phyloP scores from a whole-genome alignment of 257 asterid species.

The Fraxinus americana region DNA sequence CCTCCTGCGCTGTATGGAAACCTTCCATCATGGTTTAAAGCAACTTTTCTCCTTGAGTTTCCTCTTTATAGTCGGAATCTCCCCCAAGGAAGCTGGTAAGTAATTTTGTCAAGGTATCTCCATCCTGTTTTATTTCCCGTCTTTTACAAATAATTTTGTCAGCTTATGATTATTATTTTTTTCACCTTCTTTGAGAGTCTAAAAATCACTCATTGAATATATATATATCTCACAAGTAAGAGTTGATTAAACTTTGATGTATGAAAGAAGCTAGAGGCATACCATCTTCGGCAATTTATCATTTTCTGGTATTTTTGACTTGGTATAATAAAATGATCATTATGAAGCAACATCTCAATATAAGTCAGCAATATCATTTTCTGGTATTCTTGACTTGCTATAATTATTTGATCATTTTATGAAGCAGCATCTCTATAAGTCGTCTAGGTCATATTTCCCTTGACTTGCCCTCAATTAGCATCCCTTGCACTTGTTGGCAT shows the following conservation, averaged over 20 bases:
- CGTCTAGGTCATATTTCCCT: not conserved
- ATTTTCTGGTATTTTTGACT: no score
- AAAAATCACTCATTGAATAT: not conserved
- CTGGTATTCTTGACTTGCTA: not conserved
- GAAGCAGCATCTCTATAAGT: not conserved
- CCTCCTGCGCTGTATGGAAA: slow-evolving; percentile 81
- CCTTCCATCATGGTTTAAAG: slow-evolving; percentile 74
- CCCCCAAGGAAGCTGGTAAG: slow-evolving; percentile 78
- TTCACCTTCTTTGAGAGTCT: no score
- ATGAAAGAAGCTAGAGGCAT: not conserved
- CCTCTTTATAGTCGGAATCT: slow-evolving; percentile 82
- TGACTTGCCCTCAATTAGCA: not conserved
- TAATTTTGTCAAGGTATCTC: slow-evolving; percentile 1
- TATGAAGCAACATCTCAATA: no score
- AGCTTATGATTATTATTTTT: not conserved
- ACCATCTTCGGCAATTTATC: not conserved
- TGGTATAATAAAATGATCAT: no score
- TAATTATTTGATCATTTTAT: not conserved
- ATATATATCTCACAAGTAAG: not conserved
- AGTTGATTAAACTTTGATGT: not conserved
- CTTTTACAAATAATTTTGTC: not conserved
- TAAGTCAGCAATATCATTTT: no score
- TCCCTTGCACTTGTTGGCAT: not conserved
- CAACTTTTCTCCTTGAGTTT: slow-evolving; percentile 72
- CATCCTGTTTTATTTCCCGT: not conserved